A percentile compares a stretch with the other conserved stretches of the same genome.
Evolutionary conservation across 768 basidiomycete species (phyloP).

Genomic region (Boletus pseudo-olivaceus): DNA sequence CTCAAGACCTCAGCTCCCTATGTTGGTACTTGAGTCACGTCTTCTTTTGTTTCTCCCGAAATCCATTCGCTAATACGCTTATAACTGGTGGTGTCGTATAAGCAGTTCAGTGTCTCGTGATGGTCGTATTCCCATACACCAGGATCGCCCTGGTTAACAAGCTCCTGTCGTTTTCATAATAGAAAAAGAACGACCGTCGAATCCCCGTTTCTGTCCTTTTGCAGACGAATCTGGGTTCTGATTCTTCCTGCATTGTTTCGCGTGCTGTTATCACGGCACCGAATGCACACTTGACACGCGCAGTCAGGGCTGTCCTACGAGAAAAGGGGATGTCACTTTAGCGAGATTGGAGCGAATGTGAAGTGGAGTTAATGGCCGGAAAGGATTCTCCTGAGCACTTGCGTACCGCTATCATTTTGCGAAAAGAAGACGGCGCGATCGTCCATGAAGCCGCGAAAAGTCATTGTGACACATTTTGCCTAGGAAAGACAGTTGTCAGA

Average conservation of each 20-base stretch:
- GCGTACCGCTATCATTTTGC: background rate
- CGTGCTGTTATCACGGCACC: background rate
- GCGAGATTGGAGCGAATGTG: background rate
- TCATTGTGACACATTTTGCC: too few relatives aligned
- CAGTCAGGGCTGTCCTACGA: background rate
- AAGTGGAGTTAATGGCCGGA: background rate
- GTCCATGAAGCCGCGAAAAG: too few relatives aligned
- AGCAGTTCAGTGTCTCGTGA: background rate
- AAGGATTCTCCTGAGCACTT: background rate
- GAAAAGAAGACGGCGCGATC: background rate
- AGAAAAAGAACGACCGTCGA: background rate
- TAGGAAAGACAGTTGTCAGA: background rate
- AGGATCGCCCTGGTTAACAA: background rate
- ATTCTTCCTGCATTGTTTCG: background rate
- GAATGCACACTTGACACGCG: background rate
- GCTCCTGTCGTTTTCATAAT: background rate
- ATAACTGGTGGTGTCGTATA: background rate
- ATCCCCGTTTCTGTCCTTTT: background rate
- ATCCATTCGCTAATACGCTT: too few relatives aligned
- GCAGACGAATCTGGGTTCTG: too few relatives aligned
- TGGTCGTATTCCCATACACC: background rate
- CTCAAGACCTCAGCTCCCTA: too few relatives aligned
- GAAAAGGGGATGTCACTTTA: background rate
- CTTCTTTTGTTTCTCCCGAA: too few relatives aligned
- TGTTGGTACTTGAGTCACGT: too few relatives aligned